Percentiles rank a stretch among this genome's conserved stretches.
Conservation (phyloP, 345 rosid species). For the Luvunga scandens region DNA sequence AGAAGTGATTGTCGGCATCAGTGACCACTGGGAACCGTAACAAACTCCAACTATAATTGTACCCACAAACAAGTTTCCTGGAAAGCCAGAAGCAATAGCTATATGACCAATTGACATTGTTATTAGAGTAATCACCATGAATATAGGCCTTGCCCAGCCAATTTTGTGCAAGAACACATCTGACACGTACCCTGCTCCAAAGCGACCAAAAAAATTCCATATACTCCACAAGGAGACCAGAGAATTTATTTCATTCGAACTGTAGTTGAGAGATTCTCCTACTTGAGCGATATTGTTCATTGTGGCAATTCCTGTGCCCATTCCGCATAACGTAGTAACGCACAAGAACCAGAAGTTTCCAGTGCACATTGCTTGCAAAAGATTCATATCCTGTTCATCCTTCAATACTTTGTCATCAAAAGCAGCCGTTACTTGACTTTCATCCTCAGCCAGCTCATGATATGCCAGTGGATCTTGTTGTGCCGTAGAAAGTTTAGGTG, state of each 20-base stretch:
- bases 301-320: constrained; percentile 75
- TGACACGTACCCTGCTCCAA: constrained; percentile 76
- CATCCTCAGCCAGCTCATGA: constrained; percentile 24
- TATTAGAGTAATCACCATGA: constrained; percentile 67
- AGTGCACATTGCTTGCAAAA: constrained; percentile 47
- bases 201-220: constrained; percentile 93
- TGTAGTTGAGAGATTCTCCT: constrained; percentile 77
- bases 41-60: constrained; percentile 70
- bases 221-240: constrained; percentile 73
- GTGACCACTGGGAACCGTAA: constrained; percentile 84
- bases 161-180: constrained; percentile 58
- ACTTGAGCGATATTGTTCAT: constrained; percentile 78
- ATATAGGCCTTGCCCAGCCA: constrained; percentile 78
- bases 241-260: constrained; percentile 54
- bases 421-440: constrained; percentile 15
- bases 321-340: constrained; percentile 66
- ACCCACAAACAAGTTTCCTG: constrained; percentile 59
- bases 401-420: constrained; percentile 4
- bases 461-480: constrained; percentile 13
- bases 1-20: constrained; percentile 77
- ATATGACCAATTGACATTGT: constrained; percentile 55
- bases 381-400: constrained; percentile 43
- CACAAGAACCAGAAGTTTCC: constrained; percentile 71
- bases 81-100: constrained; percentile 66
- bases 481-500: neutral